Evolutionary conservation across 345 rosid species (phyloP), one percentile per base, ranked within the genome.

Genomic region (Dipteronia dyeriana): DNA sequence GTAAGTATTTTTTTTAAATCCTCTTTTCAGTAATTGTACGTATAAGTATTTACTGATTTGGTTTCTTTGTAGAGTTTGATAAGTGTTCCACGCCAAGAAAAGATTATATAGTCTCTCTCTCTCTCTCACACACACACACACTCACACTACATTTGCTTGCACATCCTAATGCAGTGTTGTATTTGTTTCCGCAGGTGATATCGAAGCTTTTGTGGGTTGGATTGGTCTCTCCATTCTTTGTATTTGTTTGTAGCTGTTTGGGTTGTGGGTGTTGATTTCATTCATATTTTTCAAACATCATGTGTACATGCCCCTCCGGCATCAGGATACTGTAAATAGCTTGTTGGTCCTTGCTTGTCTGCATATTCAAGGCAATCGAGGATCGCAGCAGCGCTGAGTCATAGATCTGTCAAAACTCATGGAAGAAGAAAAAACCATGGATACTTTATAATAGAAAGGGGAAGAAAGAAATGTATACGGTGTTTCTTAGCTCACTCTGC

Each of bases 291-390:
- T 74, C 51, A 73, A 23, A 49, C 65, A 78, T 80, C 39, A 51
- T 75, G 65, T 79, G 70, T 70, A 74, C 19, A 80, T 77, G 75
- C 51, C 73, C 54, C 70, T 62, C 23, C 31, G 65, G 77, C 68
- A 56, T 62, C 16, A 77, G 78, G 72, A 76, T 64, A 71, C 29
- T 82, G 87, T 86, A 84, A 74, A 86, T 86, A 80, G 81, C n/a
- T 76, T 79, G 83, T 74, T 57, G 78, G 62, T 70, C 75, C 75
- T 29, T 67, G n/a, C 76, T 54, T 66, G 70, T 67, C 80, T 63
- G 68, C 20, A 31, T 71, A 59, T 66, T 23, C 49, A 72, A 71
- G 73, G 76, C 73, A 65, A 45, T 10, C 25, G 13, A 73, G 66
- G 82, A 68, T 68, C 43, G 14, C 67, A 43, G 14, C 67, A 43